These are phyloP conservation scores for Talaromyces verruculosus DNA, from an alignment of 2,329 filamentous ascomycete genomes.

Conservation along the genomic window DNA sequence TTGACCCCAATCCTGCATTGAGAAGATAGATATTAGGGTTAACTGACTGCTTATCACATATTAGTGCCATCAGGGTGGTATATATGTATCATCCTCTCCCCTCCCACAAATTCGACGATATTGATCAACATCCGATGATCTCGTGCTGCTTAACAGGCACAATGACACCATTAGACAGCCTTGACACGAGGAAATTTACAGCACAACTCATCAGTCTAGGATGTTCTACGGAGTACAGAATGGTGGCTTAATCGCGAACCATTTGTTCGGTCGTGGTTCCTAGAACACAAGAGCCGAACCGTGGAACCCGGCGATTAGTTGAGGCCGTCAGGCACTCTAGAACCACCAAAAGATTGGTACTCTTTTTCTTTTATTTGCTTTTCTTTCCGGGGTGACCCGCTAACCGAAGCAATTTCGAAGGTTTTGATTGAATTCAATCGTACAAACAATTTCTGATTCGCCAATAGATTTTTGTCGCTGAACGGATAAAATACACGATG, in stretches of 20 bases:
- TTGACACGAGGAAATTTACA: background rate
- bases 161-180: background rate
- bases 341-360: background rate
- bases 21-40: background rate
- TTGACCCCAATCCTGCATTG: background rate
- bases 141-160: background rate
- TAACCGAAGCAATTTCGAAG: background rate
- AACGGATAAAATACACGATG: background rate
- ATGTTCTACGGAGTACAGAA: no score
- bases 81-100: background rate
- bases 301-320: background rate
- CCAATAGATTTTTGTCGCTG: background rate
- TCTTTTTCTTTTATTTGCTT: background rate
- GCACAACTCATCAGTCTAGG: background rate
- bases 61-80: background rate
- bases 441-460: background rate
- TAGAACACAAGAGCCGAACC: background rate
- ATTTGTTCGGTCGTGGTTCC: background rate
- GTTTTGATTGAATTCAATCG: background rate
- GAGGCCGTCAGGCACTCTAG: background rate
- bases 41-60: background rate
- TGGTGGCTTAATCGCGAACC: background rate
- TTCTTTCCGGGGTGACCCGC: background rate
- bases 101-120: background rate
- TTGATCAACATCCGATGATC: background rate